Evolutionary conservation across 192 early-diverging fungal genomes (phyloP), one percentile per base, ranked within the genome.

Genomic region (Mortierella claussenii): DNA sequence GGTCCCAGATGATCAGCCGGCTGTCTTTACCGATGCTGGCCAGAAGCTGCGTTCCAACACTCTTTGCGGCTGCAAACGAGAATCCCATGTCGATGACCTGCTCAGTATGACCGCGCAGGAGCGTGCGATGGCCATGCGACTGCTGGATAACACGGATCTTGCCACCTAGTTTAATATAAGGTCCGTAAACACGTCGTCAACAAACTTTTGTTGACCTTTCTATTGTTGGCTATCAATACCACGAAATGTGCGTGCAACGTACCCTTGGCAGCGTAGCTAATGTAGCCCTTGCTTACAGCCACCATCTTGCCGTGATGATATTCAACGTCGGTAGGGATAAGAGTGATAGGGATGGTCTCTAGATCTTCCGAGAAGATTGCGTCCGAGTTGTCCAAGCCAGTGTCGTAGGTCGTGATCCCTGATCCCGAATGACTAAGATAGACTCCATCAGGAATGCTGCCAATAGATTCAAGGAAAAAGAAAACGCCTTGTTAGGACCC

Each of bases 221-320:
- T n/a, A n/a, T n/a, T 24, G 15, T 23, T 17, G 15, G 15, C 4
- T 21, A 52, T 13, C 3, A 9, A 30, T 6, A 30, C 10, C 24
- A 52, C 31, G n/a, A 34, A 18, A 8, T 8, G 4, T 12, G 33
- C 6, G 11, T n/a, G 9, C 2, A 24, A 56, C 67, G 31, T 31
- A 83, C 82, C 82, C 64, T 83, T 83, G 15, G 80, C 76, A n/a
- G 69, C 68, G 51, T 83, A 83, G 31, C 82, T 81, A 37, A 83
- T 83, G 28, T 75, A 83, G 20, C 65, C 64, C 8, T 65, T 69
- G 65, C 80, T 83, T 12, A 79, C 82, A 8, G 82, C 74, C 13
- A 83, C 69, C 55, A 68, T 78, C 40, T 58, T 81, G 47, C 79
- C 79, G n/a, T 65, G 47, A 32, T 78, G 58, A 50, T 81, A 83